Base-by-base conservation (phyloP, 129 eudicot genomes). In the Flaveria trinervia region DNA sequence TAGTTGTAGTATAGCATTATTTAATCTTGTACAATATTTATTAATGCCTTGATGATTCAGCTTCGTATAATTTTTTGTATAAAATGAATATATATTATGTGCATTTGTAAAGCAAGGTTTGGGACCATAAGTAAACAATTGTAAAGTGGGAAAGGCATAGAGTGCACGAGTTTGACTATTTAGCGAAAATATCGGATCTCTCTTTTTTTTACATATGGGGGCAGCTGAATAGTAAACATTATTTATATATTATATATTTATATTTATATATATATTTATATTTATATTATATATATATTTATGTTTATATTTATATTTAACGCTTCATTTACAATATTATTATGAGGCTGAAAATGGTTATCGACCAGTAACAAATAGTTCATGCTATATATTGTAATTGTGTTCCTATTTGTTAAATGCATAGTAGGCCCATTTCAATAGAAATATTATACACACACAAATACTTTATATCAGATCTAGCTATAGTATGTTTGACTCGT, bases 121-220 rank as follows among this genome's bases (percentile, higher is more conserved):
- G 67, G 68, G 67, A 28, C 43, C 43, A 33, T 61, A 25, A 25
- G 43, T 26, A 26, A 61, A 61, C 18, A 25, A 61, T 26, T 61
- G 68, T 12, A 15, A 28, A 61, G 41, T 61, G 43, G 43, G 68
- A 26, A 61, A 61, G 15, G 68, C 68, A 61, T 26, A 25, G 68
- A 61, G 28, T 41, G 68, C 68, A 61, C 43, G 68, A 61, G 68
- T 61, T 61, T 61, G 68, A 61, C 68, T 61, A 14, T 3, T 61
- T 26, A 12, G 11, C 68, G 5, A 12, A 26, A 12, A 1, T 61
- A 28, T 61, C 1, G 18, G 41, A 61, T 4, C 28, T 13, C 14
- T 61, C 43, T 22, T 61, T 26, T 26, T 26, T 25, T 25, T 3
- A 12, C 14, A 9, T 15, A 14, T 25, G 9, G 23, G 65, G 33